These are phyloP conservation scores for Cystoderma amianthinum DNA, from an alignment of 768 basidiomycete genomes.

Conservation along the genomic window DNA sequence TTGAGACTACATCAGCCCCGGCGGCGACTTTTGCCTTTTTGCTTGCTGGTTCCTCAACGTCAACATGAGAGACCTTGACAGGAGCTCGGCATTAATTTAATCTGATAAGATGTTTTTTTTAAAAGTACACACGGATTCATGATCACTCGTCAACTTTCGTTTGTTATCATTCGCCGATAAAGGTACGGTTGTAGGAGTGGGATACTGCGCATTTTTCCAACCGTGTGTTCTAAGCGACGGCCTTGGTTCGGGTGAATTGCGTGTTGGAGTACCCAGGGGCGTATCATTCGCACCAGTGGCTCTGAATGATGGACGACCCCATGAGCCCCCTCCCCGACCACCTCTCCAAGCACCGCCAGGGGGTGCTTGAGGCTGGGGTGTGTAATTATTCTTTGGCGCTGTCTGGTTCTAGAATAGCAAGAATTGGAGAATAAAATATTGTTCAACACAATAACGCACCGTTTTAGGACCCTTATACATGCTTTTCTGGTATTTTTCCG, in stretches of 20 bases:
- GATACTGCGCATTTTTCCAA: not conserved
- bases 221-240: constrained; percentile 8
- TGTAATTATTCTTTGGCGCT: constrained; percentile 15
- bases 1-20: constrained; percentile 6
- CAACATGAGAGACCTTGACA: no score
- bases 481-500: constrained; percentile 88
- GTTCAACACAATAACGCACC: constrained; percentile 14
- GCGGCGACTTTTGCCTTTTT: constrained; percentile 23
- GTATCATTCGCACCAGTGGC: constrained; percentile 64
- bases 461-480: constrained; percentile 78
- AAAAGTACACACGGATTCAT: no score
- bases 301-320: constrained; percentile 18
- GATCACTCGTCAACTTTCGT: constrained; percentile 23
- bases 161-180: no score
- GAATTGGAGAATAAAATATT: not conserved
- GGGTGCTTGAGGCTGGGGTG: constrained; percentile 9
- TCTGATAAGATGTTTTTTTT: no score
- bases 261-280: constrained; percentile 59
- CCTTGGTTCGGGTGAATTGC: constrained; percentile 22
- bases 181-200: not conserved
- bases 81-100: not conserved
- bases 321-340: constrained; percentile 15
- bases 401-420: constrained; percentile 1
- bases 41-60: constrained; percentile 8
- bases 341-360: constrained; percentile 5